phyloP scores from a whole-genome alignment of 2,329 filamentous ascomycete genomes.

The Colletotrichum sp. region DNA sequence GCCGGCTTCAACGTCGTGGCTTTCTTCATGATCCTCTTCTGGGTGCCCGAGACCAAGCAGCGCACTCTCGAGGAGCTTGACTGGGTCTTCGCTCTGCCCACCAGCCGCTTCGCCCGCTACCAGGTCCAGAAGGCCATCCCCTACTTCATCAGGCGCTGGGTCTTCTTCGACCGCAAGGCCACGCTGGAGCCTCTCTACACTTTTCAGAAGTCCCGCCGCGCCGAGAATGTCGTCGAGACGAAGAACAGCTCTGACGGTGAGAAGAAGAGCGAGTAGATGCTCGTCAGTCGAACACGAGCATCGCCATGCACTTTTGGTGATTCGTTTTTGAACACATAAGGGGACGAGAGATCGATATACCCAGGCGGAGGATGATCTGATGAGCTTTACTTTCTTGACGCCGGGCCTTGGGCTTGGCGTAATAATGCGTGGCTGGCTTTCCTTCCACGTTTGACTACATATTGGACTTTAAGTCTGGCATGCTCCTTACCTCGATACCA shows the following conservation, averaged over 20 bases:
- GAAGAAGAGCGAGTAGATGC: constrained; percentile 8
- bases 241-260: constrained; percentile 13
- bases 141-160: constrained; percentile 33
- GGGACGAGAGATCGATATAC: background rate
- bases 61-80: constrained; percentile 47
- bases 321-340: background rate
- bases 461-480: background rate
- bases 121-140: constrained; percentile 37
- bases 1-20: constrained; percentile 61
- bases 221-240: background rate
- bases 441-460: background rate
- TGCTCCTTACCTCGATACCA: background rate
- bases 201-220: constrained; percentile 29
- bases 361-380: constrained; percentile 7
- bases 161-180: constrained; percentile 34
- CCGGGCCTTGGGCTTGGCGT: background rate
- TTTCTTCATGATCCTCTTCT: constrained; percentile 61
- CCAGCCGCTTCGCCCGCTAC: constrained; percentile 34
- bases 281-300: background rate
- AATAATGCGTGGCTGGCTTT: background rate
- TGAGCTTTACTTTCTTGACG: background rate
- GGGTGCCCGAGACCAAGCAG: constrained; percentile 62
- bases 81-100: constrained; percentile 41
- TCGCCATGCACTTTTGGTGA: background rate
- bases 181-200: constrained; percentile 47